phyloP scores from a whole-genome alignment of 2,329 filamentous ascomycete species.

The Colletotrichum orbiculare region DNA sequence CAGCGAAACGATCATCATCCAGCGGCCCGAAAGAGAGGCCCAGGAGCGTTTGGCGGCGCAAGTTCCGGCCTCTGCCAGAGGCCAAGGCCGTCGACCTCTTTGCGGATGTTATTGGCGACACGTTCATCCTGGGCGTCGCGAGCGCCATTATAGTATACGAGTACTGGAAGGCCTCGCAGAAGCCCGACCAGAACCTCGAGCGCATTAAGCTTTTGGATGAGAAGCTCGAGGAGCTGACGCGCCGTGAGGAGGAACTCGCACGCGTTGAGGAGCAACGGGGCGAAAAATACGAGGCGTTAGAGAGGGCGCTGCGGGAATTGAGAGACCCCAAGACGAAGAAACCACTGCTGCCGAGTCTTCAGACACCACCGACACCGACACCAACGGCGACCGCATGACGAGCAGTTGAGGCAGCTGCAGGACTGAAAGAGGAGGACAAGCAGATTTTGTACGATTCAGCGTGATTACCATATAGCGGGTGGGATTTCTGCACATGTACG shows the following conservation, averaged over 20 bases:
- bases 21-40: conserved; percentile 15
- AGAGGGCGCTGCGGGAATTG: conserved; percentile 62
- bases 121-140: conserved; percentile 71
- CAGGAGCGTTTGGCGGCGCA: conserved; percentile 69
- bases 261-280: conserved; percentile 55
- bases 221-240: conserved; percentile 61
- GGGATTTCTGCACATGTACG: conserved; percentile 2
- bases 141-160: conserved; percentile 69
- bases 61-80: conserved; percentile 72
- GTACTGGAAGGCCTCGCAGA: conserved; percentile 67
- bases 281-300: conserved; percentile 62
- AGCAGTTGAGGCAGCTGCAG: neutral
- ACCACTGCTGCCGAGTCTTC: conserved; percentile 58
- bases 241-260: conserved; percentile 61
- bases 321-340: conserved; percentile 68
- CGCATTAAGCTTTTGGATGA: conserved; percentile 61
- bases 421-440: neutral
- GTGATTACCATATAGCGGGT: conserved; percentile 30
- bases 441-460: conserved; percentile 10
- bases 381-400: conserved; percentile 25
- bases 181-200: conserved; percentile 68
- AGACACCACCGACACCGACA: conserved; percentile 42
- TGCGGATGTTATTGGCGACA: conserved; percentile 72
- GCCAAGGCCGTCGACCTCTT: conserved; percentile 74
- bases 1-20: conserved; percentile 4